Evolutionary conservation across 352 stramenopile species (phyloP).

Genomic region (Phytophthora brassicae): DNA sequence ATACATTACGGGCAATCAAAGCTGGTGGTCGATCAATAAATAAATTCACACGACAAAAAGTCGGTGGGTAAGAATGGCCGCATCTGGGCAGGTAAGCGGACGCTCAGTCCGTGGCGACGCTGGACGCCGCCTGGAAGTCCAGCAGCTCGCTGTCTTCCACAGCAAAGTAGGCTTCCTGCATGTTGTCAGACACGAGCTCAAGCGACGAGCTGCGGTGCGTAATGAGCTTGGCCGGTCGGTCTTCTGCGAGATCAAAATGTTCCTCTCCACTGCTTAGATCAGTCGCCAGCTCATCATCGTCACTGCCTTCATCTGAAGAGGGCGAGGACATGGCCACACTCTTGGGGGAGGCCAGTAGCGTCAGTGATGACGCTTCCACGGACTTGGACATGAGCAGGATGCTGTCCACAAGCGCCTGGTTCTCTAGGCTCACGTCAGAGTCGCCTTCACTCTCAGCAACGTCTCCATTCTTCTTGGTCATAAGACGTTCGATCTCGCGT

Average conservation of each 20-base stretch:
- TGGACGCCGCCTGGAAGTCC: slow-evolving; percentile 48
- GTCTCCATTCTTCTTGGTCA: slow-evolving; percentile 59
- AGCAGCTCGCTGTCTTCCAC: slow-evolving; percentile 69
- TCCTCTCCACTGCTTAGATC: slow-evolving; percentile 40
- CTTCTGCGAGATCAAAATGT: slow-evolving; percentile 35
- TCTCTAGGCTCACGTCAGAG: slow-evolving; percentile 49
- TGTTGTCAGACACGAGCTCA: slow-evolving; percentile 73
- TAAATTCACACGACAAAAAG: slow-evolving; percentile 36
- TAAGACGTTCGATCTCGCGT: slow-evolving; percentile 79
- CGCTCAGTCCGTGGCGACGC: slow-evolving; percentile 30
- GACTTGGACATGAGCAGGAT: slow-evolving; percentile 79
- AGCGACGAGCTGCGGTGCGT: slow-evolving; percentile 43
- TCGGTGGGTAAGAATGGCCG: slow-evolving; percentile 18
- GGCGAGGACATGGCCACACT: slow-evolving; percentile 59
- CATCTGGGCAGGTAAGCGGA: too few species aligned
- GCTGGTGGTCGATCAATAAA: slow-evolving; percentile 43
- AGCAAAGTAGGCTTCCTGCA: slow-evolving; percentile 72
- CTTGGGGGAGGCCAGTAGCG: slow-evolving; percentile 58
- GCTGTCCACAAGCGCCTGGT: slow-evolving; percentile 72
- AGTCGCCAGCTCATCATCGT: slow-evolving; percentile 39
- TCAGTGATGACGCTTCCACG: slow-evolving; percentile 53
- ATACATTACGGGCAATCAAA: slow-evolving; percentile 47
- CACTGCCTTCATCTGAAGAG: slow-evolving; percentile 50
- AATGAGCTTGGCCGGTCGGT: slow-evolving; percentile 33
- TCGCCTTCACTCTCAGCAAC: slow-evolving; percentile 22